phyloP scores from a whole-genome alignment of 306 rosid genomes.

The Cicer judaicum region DNA sequence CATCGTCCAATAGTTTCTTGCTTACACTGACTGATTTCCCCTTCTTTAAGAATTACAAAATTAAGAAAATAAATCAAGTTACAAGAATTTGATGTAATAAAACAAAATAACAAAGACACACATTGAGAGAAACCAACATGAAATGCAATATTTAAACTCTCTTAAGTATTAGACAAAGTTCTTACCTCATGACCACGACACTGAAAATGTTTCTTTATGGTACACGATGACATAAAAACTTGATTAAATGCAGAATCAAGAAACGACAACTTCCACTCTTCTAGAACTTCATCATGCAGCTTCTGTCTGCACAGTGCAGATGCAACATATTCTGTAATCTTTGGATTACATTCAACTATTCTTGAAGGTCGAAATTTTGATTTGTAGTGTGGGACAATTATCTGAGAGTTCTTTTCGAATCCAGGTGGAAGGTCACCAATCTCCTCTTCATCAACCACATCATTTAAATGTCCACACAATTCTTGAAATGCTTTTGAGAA shows the following conservation, averaged over 20 bases:
- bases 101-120: slow-evolving; percentile 38
- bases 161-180: slow-evolving; percentile 26
- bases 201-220: slow-evolving; percentile 54
- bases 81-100: slow-evolving; percentile 29
- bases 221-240: slow-evolving; percentile 49
- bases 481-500: slow-evolving; percentile 67
- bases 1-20: slow-evolving; percentile 43
- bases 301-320: slow-evolving; percentile 81
- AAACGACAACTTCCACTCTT: slow-evolving; percentile 62
- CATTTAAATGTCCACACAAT: slow-evolving; percentile 48
- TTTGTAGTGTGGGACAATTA: slow-evolving; percentile 37
- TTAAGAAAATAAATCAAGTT: slow-evolving; percentile 23
- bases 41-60: slow-evolving; percentile 56
- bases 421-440: slow-evolving; percentile 69
- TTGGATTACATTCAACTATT: slow-evolving; percentile 60
- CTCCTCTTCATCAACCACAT: slow-evolving; percentile 53
- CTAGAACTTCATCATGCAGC: slow-evolving; percentile 72
- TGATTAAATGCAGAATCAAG: slow-evolving; percentile 53
- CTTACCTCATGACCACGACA: slow-evolving; percentile 58
- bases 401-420: slow-evolving; percentile 52
- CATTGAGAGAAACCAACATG: slow-evolving; percentile 9
- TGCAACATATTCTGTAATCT: slow-evolving; percentile 75
- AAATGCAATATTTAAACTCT: slow-evolving; percentile 35
- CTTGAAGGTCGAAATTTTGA: slow-evolving; percentile 66
- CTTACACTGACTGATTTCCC: slow-evolving; percentile 38